Conservation (phyloP, 2,329 filamentous ascomycete genomes). For the Trichoderma polysporum region DNA sequence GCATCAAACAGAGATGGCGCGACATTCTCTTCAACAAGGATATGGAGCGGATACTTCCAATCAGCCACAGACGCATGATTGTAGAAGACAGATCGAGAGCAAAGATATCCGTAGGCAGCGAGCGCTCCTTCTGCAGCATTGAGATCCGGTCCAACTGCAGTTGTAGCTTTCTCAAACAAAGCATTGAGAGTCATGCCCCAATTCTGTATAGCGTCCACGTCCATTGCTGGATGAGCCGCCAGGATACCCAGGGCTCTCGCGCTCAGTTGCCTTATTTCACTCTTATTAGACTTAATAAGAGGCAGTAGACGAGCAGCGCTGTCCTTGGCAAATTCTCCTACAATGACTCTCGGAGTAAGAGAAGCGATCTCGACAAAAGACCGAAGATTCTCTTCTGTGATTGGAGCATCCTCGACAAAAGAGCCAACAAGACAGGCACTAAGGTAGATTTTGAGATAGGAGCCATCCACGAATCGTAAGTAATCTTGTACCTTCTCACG, state of each 20-base stretch:
- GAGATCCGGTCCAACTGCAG: slow-evolving; percentile 43
- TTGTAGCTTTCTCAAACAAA: slow-evolving; percentile 47
- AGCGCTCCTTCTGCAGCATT: slow-evolving; percentile 49
- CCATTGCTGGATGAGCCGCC: slow-evolving; percentile 60
- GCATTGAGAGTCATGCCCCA: slow-evolving; percentile 36
- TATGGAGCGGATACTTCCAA: slow-evolving; percentile 31
- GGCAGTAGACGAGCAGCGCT: slow-evolving; percentile 52
- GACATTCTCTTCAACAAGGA: slow-evolving; percentile 35
- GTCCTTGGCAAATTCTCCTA: slow-evolving; percentile 50
- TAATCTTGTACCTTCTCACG: slow-evolving; percentile 59
- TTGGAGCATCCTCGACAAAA: slow-evolving; percentile 42
- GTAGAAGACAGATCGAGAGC: slow-evolving; percentile 48
- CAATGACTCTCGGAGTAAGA: slow-evolving; percentile 48
- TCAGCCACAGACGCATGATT: slow-evolving; percentile 32
- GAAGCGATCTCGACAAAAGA: slow-evolving; percentile 56
- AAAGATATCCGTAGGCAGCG: slow-evolving; percentile 45
- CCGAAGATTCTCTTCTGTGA: slow-evolving; percentile 49
- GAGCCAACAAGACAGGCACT: slow-evolving; percentile 59
- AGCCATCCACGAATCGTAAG: slow-evolving; percentile 43
- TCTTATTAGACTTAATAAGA: slow-evolving; percentile 69
- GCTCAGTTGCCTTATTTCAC: slow-evolving; percentile 63
- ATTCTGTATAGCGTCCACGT: slow-evolving; percentile 33
- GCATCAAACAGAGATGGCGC: slow-evolving; percentile 43
- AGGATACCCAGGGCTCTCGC: slow-evolving; percentile 75
- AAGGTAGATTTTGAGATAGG: slow-evolving; percentile 46